Evolutionary conservation across 129 eudicot genomes (phyloP), one percentile per base, ranked within the genome.

Genomic region (Lactuca sativa): DNA sequence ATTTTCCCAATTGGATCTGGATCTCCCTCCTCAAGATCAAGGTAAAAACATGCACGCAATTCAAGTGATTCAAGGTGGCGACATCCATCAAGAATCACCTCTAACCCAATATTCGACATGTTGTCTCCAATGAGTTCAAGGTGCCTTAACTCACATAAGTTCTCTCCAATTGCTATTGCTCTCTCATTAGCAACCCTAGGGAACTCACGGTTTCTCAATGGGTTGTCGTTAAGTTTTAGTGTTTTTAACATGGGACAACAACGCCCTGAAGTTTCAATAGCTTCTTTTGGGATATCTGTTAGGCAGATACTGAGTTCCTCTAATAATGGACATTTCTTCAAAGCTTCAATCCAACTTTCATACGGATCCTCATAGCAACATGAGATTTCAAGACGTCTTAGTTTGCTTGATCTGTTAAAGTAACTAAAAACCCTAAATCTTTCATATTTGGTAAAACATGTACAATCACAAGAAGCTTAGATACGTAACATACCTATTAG

Each of bases 381-480:
- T 4, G 64, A 40, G 34, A 59, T 9, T 33, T 31, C 43, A 59
- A 59, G 64, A 33, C 64, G 64, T 33, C 41, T 33, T 21, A 59
- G 6, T 12, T 59, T 40, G 13, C 64, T 59, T 59, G 64, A 32
- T 33, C 64, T 33, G 64, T 59, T 30, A 58, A 4, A 25, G 14
- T 58, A 58, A 9, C 9, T 30, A 10, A 2, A 25, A 15, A 58
- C 30, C 4, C 3, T 58, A 58, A 58, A 4, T 58, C 21, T 25
- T 25, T 1, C 30, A 25, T 25, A 25, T 25, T 25, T 2, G 30
- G 30, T 25, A 25, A 25, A 25, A 25, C 30, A 25, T 25, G 30
- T 25, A 0, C 30, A 25, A 25, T 25, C 30, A 25, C 1, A 25
- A 25, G 30, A 25, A 25, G 30, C 30, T 25, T 55, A 55, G 14